phyloP scores from a whole-genome alignment of 1,284 basidiomycete species.

The Hymenochaete sp. region DNA sequence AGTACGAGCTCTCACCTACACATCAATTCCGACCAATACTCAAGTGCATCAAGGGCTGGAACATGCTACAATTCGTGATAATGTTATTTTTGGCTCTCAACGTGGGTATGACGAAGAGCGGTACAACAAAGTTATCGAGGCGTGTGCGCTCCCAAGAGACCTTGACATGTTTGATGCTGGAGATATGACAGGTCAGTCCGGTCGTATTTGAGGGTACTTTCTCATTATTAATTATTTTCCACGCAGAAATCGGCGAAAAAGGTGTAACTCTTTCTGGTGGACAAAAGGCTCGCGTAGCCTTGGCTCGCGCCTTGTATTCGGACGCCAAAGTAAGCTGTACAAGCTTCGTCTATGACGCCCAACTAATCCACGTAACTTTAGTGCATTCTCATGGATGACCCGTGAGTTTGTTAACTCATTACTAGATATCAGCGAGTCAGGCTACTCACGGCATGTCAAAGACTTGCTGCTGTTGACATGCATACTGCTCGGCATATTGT shows the following conservation, averaged over 20 bases:
- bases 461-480: conserved; percentile 83
- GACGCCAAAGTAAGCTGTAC: conserved; percentile 40
- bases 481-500: conserved; percentile 76
- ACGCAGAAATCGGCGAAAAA: conserved; percentile 67
- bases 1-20: too few species aligned
- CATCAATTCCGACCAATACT: too few species aligned
- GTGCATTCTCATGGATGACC: conserved; percentile 81
- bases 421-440: conserved; percentile 1
- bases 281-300: conserved; percentile 69
- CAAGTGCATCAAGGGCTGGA: conserved; percentile 55
- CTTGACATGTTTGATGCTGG: conserved; percentile 71
- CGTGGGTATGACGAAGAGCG: conserved; percentile 59
- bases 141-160: conserved; percentile 72
- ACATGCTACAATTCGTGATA: conserved; percentile 72
- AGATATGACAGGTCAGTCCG: conserved; percentile 58
- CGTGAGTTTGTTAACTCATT: conserved; percentile 35
- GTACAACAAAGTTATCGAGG: conserved; percentile 68
- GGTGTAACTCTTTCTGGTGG: conserved; percentile 76
- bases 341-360: not conserved
- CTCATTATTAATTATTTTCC: conserved; percentile 2
- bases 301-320: conserved; percentile 61
- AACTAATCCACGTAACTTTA: conserved; percentile 28
- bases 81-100: conserved; percentile 70
- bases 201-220: conserved; percentile 9
- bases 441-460: conserved; percentile 23